Conservation (phyloP, 768 basidiomycete genomes). For the Tricholoma matsutake region DNA sequence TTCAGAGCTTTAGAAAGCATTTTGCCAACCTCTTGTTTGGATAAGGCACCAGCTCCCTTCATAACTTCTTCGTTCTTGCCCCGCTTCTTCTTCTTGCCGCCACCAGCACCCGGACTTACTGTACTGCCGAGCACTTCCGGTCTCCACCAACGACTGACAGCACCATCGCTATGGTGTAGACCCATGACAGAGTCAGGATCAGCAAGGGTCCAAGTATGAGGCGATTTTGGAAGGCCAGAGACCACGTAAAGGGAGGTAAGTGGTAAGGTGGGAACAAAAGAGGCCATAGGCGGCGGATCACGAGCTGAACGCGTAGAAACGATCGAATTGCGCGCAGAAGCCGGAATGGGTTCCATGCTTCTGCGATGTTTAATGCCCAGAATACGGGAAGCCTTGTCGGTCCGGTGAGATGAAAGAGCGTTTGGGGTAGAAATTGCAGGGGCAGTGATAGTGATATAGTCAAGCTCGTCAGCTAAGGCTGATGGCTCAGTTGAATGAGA, state of each 20-base stretch:
- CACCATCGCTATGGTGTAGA: conserved; percentile 79
- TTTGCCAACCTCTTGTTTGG: conserved; percentile 84
- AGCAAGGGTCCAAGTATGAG: conserved; percentile 86
- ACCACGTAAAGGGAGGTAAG: conserved; percentile 85
- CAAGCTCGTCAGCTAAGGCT: conserved; percentile 67
- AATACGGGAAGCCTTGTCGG: conserved; percentile 76
- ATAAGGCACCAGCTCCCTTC: conserved; percentile 78
- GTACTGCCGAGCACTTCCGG: conserved; percentile 90
- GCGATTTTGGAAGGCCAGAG: conserved; percentile 85
- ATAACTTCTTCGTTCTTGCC: conserved; percentile 60
- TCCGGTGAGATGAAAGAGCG: conserved; percentile 38
- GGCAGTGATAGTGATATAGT: conserved; percentile 58
- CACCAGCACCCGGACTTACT: conserved; percentile 80
- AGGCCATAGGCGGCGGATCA: conserved; percentile 52
- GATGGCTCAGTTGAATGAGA: conserved; percentile 32
- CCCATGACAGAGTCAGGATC: conserved; percentile 82
- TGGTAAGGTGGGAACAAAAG: conserved; percentile 69
- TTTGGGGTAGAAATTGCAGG: conserved; percentile 31
- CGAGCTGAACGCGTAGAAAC: conserved; percentile 71
- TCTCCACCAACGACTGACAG: conserved; percentile 87
- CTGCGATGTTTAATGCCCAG: conserved; percentile 71
- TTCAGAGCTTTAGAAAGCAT: conserved; percentile 91
- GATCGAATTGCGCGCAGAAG: conserved; percentile 70
- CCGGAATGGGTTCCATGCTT: conserved; percentile 86
- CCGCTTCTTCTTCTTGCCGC: conserved; percentile 71